phyloP scores from a whole-genome alignment of 257 asterid species.

The Gentiana macrophylla region DNA sequence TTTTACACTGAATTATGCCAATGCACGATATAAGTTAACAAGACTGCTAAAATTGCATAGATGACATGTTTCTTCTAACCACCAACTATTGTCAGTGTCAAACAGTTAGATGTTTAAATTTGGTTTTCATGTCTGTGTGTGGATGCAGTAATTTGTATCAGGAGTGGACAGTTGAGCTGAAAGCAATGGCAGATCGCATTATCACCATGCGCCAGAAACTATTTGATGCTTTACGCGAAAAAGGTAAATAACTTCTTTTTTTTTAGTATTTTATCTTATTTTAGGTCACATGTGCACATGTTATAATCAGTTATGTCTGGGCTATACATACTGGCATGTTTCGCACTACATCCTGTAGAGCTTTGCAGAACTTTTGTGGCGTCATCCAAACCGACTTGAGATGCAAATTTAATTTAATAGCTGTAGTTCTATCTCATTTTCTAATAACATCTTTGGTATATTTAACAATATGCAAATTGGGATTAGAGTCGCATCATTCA shows the following conservation, averaged over 20 bases:
- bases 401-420: too few species aligned
- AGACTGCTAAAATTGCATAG: too few species aligned
- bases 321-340: too few species aligned
- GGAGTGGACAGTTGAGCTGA: constrained; percentile 91
- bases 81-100: background rate
- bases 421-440: too few species aligned
- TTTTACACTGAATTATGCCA: too few species aligned
- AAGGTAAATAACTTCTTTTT: constrained; percentile 34
- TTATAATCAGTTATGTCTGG: too few species aligned
- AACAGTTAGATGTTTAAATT: background rate
- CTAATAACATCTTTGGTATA: background rate
- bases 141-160: constrained; percentile 61
- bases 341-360: too few species aligned
- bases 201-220: constrained; percentile 83
- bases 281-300: too few species aligned
- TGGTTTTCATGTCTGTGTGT: constrained; percentile 9
- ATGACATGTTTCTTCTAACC: background rate
- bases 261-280: too few species aligned
- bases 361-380: too few species aligned
- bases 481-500: background rate
- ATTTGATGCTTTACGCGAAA: constrained; percentile 65
- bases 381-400: too few species aligned
- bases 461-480: background rate
- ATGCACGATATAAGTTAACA: too few species aligned
- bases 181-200: constrained; percentile 97